Evolutionary conservation across 352 stramenopile genomes (phyloP), one percentile per base, ranked within the genome.

Genomic region (Hyaloperonospora brassicae): DNA sequence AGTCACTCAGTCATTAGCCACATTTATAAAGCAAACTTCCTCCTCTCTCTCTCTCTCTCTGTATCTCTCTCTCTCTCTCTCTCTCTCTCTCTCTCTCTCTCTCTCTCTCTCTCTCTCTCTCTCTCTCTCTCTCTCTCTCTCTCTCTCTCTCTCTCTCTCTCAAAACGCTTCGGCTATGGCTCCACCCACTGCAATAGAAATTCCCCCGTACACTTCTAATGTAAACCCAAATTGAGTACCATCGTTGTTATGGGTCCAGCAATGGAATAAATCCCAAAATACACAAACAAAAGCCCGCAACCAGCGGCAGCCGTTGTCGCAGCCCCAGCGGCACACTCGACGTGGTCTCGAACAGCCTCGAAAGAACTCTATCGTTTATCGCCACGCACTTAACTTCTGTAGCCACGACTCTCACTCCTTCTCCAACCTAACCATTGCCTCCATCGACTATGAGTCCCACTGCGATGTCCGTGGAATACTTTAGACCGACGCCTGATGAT

Each of bases 151-250:
- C n/a, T n/a, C n/a, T n/a, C n/a, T n/a, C n/a, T n/a, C n/a, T n/a
- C n/a, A n/a, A n/a, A 92, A 80, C 55, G 76, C 84, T 70, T 95
- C 84, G 0, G 84, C 89, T 41, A n/a, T n/a, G n/a, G n/a, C n/a
- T n/a, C n/a, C n/a, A n/a, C n/a, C n/a, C n/a, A n/a, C n/a, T n/a
- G n/a, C n/a, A n/a, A 90, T 85, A 1, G 84, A 82, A 93, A 51
- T 24, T 70, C 84, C 0, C 77, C 70, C 22, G 71, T 73, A 55
- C 93, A 95, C 49, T 95, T 89, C 6, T 82, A 79, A 57, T 95
- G 82, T 31, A 95, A 91, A 0, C 84, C 84, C 11, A 93, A 68
- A 64, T 89, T 91, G 21, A 95, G 51, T 45, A 95, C 84, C 82
- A 95, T 95, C 2, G 84, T 82, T 1, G 82, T 92, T 34, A 82